phyloP scores from a whole-genome alignment of 176 grass and related monocot species.

The Tillandsia fasciculata region DNA sequence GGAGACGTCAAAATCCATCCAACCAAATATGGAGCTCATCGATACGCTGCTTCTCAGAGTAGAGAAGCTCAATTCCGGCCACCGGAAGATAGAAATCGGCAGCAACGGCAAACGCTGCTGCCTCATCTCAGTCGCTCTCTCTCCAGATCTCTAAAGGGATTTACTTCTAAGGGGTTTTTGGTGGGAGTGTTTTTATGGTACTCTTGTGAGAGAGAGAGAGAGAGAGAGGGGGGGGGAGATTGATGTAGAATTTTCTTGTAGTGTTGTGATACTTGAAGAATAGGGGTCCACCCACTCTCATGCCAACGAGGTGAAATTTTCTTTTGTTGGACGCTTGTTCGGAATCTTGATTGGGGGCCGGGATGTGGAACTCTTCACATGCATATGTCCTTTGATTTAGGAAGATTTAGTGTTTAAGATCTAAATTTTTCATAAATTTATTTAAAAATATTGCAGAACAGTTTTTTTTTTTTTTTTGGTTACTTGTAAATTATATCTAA shows the following conservation, averaged over 20 bases:
- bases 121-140: background rate
- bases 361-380: background rate
- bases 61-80: conserved; percentile 2
- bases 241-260: background rate
- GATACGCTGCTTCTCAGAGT: background rate
- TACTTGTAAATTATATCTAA: too few species aligned
- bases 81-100: conserved; percentile 2
- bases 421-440: background rate
- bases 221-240: background rate
- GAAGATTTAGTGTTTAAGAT: background rate
- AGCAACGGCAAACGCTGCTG: background rate
- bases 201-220: background rate
- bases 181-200: background rate
- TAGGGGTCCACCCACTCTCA: background rate
- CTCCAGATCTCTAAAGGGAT: background rate
- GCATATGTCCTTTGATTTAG: background rate
- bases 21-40: background rate
- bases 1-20: background rate
- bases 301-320: background rate
- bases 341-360: too few species aligned
- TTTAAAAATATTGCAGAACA: too few species aligned
- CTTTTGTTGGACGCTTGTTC: background rate
- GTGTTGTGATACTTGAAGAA: background rate
- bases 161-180: background rate
- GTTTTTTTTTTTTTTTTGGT: too few species aligned